Base-by-base conservation (phyloP, 2,329 filamentous ascomycete species). In the Colletotrichum sp. region DNA sequence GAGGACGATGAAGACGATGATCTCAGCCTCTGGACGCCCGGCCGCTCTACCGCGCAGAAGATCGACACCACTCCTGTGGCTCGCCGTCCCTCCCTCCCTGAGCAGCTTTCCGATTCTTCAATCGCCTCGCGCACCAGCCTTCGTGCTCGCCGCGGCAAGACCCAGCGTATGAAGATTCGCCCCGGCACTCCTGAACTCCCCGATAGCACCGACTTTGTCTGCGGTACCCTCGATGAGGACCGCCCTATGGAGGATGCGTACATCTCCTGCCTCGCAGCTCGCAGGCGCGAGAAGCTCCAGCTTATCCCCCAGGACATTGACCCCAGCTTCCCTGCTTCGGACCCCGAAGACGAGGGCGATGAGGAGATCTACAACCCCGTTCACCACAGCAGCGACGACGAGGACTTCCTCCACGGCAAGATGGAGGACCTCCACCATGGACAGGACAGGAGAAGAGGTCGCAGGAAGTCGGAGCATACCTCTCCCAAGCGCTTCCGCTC, bases 121-220 rank as follows among this genome's bases (percentile, higher is more conserved):
- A 88, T 88, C 8, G 90, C 88, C 59, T 90, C 90, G 7, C 82
- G 83, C 66, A 78, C 82, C 81, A 81, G 84, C 67, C 83, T 79
- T 62, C 85, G 72, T 66, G 80, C 76, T 79, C 81, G 75, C 71
- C 82, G 80, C 76, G 83, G 78, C 78, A 85, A 82, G 80, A 78
- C 82, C 64, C 82, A 80, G 68, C 87, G 83, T 16, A 87, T 89
- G 63, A 91, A 90, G 77, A 92, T 93, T 79, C 93, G 93, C 26
- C 90, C 92, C 52, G 90, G 90, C 28, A 95, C 94, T 1, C 95
- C 95, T 3, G 95, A 98, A 82, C 89, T 99, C 13, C 97, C 97
- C 2, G 97, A 99, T 84, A 98, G 96, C 85, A 99, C 97, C 16
- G 97, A 99, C 84, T 99, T 99, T 79, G 97, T 99, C n/a, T 99